phyloP scores from a whole-genome alignment of 495 filamentous ascomycete species.

The Haplographium delicatum region DNA sequence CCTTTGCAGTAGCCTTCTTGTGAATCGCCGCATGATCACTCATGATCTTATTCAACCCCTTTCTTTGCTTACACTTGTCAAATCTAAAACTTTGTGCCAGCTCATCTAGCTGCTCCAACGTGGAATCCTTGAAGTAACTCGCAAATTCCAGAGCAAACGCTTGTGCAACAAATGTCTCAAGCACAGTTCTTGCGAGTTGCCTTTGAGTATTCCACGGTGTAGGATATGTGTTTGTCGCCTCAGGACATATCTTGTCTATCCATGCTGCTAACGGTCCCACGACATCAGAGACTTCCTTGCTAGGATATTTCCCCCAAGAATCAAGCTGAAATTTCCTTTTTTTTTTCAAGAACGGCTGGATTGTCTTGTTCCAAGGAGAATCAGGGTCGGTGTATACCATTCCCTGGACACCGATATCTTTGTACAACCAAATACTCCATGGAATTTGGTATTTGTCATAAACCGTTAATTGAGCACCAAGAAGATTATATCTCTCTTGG shows the following conservation, averaged over 20 bases:
- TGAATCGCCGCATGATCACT: slow-evolving; percentile 32
- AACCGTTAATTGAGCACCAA: slow-evolving; percentile 52
- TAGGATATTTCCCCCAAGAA: slow-evolving; percentile 59
- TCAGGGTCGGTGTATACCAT: slow-evolving; percentile 51
- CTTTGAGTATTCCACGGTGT: slow-evolving; percentile 50
- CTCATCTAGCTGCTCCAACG: slow-evolving; percentile 48
- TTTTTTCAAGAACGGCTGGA: slow-evolving; percentile 50
- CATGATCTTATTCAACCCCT: slow-evolving; percentile 52
- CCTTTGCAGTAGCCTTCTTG: neutral
- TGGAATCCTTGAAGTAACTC: slow-evolving; percentile 47
- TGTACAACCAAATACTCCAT: slow-evolving; percentile 65
- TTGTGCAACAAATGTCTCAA: slow-evolving; percentile 47
- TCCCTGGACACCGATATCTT: slow-evolving; percentile 60
- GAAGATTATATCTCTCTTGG: slow-evolving; percentile 46
- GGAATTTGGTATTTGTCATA: slow-evolving; percentile 52
- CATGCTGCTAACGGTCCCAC: slow-evolving; percentile 32
- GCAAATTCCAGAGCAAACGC: slow-evolving; percentile 55
- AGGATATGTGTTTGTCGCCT: slow-evolving; percentile 44
- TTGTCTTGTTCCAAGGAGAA: slow-evolving; percentile 45
- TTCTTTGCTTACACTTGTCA: slow-evolving; percentile 50
- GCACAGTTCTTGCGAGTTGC: slow-evolving; percentile 46
- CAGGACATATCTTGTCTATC: slow-evolving; percentile 48
- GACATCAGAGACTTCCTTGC: slow-evolving; percentile 42
- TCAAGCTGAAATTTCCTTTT: slow-evolving; percentile 50
- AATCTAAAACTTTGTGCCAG: slow-evolving; percentile 52